Base-by-base conservation (phyloP, 768 basidiomycete genomes). In the Auriscalpium orientale region DNA sequence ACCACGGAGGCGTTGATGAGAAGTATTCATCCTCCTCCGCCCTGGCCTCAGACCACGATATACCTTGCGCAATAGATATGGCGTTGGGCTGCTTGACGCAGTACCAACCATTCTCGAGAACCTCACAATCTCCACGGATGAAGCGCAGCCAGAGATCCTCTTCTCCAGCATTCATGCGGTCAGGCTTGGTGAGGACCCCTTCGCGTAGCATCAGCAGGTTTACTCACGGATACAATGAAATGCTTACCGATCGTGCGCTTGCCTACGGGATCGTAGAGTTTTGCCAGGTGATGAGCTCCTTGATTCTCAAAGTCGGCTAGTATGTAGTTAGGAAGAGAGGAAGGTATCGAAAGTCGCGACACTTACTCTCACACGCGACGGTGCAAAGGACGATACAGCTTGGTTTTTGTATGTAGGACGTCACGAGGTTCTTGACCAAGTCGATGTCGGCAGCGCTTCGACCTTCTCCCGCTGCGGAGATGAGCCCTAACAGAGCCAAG, bases 271-370 rank as follows among this genome's bases (percentile, higher is more conserved):
- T 90, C 87, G 49, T 78, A 70, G 15, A 70, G 49, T 61, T 82
- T 84, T 0, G 85, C 81, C 0, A 91, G 70, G 18, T 78, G 71
- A 56, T 85, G 82, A 0, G 88, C 88, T 0, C 83, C 85, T 65
- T 91, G 88, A 44, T 88, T 91, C 61, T 90, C 85, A 18, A 87
- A 87, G 59, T 91, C 87, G 51, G 87, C 89, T 91, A 54, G 10
- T 11, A 34, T 46, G 45, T 4, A 11, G 33, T 21, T 49, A 22
- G 51, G 52, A 16, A 8, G 1, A 35, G 10, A 18, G 44, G 10
- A 11, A 51, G 35, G 15, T 13, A 46, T 44, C 37, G 20, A n/a
- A 34, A 11, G 20, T 4, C 12, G 37, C 9, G 16, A 60, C 79
- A 56, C 28, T 4, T 54, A 85, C 85, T 84, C 67, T 86, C 84